Percentiles rank a stretch among this genome's conserved stretches.
Conservation (phyloP, 2,329 filamentous ascomycete genomes). For the Pseudocercospora pini-densiflorae region DNA sequence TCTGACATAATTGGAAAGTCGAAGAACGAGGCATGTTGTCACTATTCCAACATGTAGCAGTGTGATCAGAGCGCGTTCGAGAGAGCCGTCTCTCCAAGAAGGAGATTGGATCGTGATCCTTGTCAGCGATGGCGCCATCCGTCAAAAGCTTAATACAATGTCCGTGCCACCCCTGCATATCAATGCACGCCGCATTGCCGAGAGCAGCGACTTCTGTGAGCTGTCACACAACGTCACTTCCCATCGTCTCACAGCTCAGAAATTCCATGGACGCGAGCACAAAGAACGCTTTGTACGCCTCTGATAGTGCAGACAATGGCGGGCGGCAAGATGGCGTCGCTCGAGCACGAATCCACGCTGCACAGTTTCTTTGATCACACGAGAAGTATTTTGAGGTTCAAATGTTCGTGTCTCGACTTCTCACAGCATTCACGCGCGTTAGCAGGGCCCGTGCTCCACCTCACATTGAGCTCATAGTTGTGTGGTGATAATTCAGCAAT, state of each 20-base stretch:
- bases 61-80: neutral
- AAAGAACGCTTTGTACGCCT: neutral
- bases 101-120: neutral
- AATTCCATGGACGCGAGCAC: neutral
- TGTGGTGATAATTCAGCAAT: neutral
- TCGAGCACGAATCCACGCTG: neutral
- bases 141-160: neutral
- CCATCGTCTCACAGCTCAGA: neutral
- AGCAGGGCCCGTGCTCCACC: neutral
- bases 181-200: neutral
- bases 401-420: neutral
- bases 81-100: neutral
- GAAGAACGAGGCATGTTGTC: too few relatives aligned
- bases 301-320: neutral
- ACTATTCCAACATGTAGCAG: too few relatives aligned
- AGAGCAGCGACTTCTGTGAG: neutral
- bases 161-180: neutral
- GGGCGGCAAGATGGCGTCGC: neutral
- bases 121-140: neutral
- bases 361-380: neutral
- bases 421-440: neutral
- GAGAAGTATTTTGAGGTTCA: neutral
- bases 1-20: too few relatives aligned
- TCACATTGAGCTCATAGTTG: neutral
- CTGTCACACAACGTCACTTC: slow-evolving; percentile 2